A percentile compares a stretch with the other conserved stretches of the same genome.
Conservation (phyloP, 208 protist species). For the Herpetomonas samuelpessoai region DNA sequence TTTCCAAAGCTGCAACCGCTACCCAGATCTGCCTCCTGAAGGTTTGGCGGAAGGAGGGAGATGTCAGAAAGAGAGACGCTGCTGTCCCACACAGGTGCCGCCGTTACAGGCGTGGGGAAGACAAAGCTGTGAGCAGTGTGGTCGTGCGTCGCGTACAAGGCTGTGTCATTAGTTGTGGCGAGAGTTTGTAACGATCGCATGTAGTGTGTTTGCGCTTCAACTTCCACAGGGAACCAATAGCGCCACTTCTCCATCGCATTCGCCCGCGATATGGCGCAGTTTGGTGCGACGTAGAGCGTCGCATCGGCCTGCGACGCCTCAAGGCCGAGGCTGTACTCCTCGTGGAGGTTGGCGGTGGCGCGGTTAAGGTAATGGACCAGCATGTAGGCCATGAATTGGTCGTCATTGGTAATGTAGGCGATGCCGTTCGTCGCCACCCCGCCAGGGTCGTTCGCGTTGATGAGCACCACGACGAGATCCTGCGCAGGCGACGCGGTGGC, state of each 20-base stretch:
- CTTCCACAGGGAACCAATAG: slow-evolving; percentile 44
- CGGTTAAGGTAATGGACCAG: slow-evolving; percentile 63
- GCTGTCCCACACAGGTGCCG: neutral
- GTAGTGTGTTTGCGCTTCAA: too few relatives aligned
- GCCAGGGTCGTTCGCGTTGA: slow-evolving; percentile 32
- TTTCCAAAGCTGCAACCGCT: slow-evolving; percentile 56
- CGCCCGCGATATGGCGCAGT: slow-evolving; percentile 30
- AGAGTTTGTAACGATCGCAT: too few relatives aligned
- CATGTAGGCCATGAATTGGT: slow-evolving; percentile 49
- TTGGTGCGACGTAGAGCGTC: slow-evolving; percentile 16
- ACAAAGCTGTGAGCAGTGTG: neutral
- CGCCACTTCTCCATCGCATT: slow-evolving; percentile 24
- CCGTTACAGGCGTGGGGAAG: neutral
- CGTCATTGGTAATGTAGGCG: slow-evolving; percentile 43
- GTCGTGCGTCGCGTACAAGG: neutral
- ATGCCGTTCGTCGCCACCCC: slow-evolving; percentile 34
- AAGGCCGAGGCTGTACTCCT: slow-evolving; percentile 62
- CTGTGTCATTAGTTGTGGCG: neutral
- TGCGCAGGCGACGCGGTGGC: slow-evolving; percentile 23
- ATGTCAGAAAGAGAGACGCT: too few relatives aligned
- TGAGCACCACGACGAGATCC: slow-evolving; percentile 56
- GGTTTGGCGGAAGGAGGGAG: neutral
- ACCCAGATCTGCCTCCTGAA: neutral
- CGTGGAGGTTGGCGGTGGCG: slow-evolving; percentile 37
- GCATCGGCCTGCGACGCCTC: slow-evolving; percentile 3